Base-by-base conservation (phyloP, 2,329 filamentous ascomycete species). In the Ascosphaera pollenicola region DNA sequence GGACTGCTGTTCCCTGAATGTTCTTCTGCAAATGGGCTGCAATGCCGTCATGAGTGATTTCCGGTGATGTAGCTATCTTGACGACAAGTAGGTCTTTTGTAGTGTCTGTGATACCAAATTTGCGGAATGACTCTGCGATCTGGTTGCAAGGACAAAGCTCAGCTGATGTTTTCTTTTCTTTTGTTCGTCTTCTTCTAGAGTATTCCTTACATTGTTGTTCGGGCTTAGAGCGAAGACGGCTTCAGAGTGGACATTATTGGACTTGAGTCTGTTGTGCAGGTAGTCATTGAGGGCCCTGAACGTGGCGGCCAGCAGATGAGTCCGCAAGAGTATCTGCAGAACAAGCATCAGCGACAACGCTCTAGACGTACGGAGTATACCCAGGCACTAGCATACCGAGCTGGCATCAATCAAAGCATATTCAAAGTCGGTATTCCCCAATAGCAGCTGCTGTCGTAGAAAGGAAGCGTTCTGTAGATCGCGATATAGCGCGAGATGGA, bases 391-490 rank as follows among this genome's bases (percentile, higher is more conserved):
- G 59, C 67, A 44, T 65, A 85, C 77, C 55, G 80, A 71, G 36
- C 71, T 73, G 16, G 84, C 84, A 59, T 98, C 87, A 36, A 98
- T 70, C 47, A 98, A 79, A 26, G 85, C 84, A 64, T 95, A 95
- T 58, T 95, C 84, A 49, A 85, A 95, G 7, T 77, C 75, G 8
- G 71, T 52, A 53, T 95, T 93, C 39, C 81, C 79, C 4, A 73
- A 69, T n/a, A 95, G 65, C 3, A 98, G 71, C 60, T 94, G 85
- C 48, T 76, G 66, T 39, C 84, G 77, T 35, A 98, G 65, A 51
- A 78, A 84, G 1, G 69, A 59, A 8, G 83, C 70, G 55, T 98
- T 98, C 44, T 69, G 55, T 41, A 95, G 71, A 54, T 81, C 63
- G 17, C 64, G 69, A 62, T 89, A 94, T 24, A 93, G 62, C 35